Conservation (phyloP, 2,329 filamentous ascomycete genomes). For the Monilinia laxa region DNA sequence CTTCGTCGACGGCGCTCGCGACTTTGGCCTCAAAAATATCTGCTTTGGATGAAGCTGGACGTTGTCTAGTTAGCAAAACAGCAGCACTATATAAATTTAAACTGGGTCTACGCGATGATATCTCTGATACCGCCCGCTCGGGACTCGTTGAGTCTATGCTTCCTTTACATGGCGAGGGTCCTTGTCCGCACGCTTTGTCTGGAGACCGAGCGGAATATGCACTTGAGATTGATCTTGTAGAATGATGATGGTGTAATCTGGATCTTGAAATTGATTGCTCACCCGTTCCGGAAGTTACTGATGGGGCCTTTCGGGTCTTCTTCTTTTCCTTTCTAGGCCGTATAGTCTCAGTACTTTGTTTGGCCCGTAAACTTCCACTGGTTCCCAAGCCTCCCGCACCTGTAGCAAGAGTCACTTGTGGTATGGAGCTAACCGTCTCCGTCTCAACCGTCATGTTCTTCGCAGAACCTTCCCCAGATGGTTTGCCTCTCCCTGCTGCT, state of each 20-base stretch:
- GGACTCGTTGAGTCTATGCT: conserved; percentile 35
- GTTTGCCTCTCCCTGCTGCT: conserved; percentile 63
- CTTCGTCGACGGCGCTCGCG: conserved; percentile 91
- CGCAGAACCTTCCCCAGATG: conserved; percentile 66
- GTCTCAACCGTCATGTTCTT: conserved; percentile 97
- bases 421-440: conserved; percentile 88
- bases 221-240: conserved; percentile 36
- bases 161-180: conserved; percentile 30
- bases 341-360: conserved; percentile 93
- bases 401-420: conserved; percentile 74
- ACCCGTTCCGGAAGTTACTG: conserved; percentile 71
- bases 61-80: conserved; percentile 48
- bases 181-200: conserved; percentile 36
- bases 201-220: conserved; percentile 27
- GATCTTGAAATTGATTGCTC: conserved; percentile 47
- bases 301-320: conserved; percentile 69
- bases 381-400: conserved; percentile 62
- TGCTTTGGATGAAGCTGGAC: conserved; percentile 83
- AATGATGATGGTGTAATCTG: conserved; percentile 44
- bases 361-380: conserved; percentile 75
- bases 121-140: conserved; percentile 32
- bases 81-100: conserved; percentile 44
- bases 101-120: conserved; percentile 43
- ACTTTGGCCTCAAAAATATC: conserved; percentile 98
- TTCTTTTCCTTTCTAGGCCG: conserved; percentile 92